Evolutionary conservation across 495 filamentous ascomycete species (phyloP), one percentile per base, ranked within the genome.

Genomic region (Hyphodiscus hymeniophilus): DNA sequence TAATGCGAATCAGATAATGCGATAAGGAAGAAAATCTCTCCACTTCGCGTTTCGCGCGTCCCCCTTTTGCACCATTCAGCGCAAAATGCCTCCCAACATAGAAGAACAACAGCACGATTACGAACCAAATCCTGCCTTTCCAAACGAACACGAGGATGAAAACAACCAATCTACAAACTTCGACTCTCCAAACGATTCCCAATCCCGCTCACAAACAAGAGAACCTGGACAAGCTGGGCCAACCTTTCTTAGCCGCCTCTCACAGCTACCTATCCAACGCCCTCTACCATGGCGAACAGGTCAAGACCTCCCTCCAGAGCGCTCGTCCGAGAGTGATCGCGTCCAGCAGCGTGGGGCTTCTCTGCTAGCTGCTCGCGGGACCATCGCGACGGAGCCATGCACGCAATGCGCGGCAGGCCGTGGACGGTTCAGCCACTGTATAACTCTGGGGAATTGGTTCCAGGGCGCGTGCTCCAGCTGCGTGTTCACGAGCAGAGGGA

Each of bases 281-380:
- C 3, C 17, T 32, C 47, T 58, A 3, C 55, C 55, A 38, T 58
- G 55, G 55, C 50, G 55, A 15, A 2, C 18, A 22, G 55, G 55
- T 22, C 51, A 51, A 31, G 55, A 54, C 17, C 30, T 58, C 3
- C 44, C 43, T 7, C 38, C 33, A 20, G 55, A 58, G 11, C 32
- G 40, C 10, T 28, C 45, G 17, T 31, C 38, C 18, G 34, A 54
- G 13, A 47, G 50, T 15, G 32, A 33, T 6, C 42, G 55, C 11
- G 40, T 51, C 10, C 47, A 54, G 24, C 43, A 54, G 30, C 38
- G 47, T 3, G 47, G 46, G 0, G 50, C 55, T 21, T 30, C 32
- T 21, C 32, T 54, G 3, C 33, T 58, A 3, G 13, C 26, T 7
- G 38, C 43, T 4, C 28, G 55, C 15, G 55, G 55, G 2, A 35